Evolutionary conservation across 805 yeast species (phyloP).

Genomic region (Kodamaea jinghongensis): DNA sequence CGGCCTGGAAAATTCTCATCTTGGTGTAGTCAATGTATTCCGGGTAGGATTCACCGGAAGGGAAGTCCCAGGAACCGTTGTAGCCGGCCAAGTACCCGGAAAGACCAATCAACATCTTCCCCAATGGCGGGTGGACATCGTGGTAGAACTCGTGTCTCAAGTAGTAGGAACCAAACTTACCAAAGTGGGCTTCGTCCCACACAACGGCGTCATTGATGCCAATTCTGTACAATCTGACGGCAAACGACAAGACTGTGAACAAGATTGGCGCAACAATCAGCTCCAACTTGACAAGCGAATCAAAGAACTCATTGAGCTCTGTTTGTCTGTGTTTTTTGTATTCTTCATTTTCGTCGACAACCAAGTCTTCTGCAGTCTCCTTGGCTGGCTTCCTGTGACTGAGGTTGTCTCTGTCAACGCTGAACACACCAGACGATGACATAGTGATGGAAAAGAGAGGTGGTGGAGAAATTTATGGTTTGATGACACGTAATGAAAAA

Average conservation of each 20-base stretch:
- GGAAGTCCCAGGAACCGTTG: conserved; percentile 87
- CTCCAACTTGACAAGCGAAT: conserved; percentile 22
- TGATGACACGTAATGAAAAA: no score
- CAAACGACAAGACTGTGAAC: conserved; percentile 35
- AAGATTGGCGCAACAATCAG: conserved; percentile 31
- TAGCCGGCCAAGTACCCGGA: conserved; percentile 85
- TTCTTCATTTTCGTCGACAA: conserved; percentile 13
- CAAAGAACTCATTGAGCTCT: conserved; percentile 24
- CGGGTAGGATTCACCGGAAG: conserved; percentile 76
- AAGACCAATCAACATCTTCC: conserved; percentile 87
- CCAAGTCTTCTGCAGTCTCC: conserved; percentile 8
- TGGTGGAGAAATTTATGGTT: no score
- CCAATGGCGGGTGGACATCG: conserved; percentile 97
- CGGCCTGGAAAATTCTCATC: conserved; percentile 87
- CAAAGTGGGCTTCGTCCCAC: conserved; percentile 98
- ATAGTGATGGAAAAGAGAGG: conserved; percentile 10
- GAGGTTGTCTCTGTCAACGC: conserved; percentile 16
- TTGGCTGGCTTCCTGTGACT: conserved; percentile 16
- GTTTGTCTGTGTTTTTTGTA: conserved; percentile 7
- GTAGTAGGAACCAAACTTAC: conserved; percentile 92
- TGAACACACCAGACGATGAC: conserved; percentile 23
- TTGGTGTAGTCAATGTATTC: conserved; percentile 72
- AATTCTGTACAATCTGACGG: conserved; percentile 70
- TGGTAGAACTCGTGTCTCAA: conserved; percentile 85
- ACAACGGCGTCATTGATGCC: conserved; percentile 74